Base-by-base conservation (phyloP, 2,329 filamentous ascomycete species). In the Nakataea oryzae region DNA sequence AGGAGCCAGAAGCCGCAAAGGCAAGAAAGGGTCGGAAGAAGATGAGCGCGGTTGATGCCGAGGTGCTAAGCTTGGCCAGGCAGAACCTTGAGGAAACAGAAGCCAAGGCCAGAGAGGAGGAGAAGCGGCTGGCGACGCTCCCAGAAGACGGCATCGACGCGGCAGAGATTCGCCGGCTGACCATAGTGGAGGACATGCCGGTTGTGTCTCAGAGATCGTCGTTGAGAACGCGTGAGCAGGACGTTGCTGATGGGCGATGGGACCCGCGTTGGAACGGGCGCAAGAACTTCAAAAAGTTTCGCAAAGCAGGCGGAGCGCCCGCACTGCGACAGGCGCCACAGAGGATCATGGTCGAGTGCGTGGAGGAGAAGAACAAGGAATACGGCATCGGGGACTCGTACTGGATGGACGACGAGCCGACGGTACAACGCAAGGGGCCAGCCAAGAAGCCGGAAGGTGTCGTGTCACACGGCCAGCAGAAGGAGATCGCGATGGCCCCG, bases 251-350 rank as follows among this genome's bases (percentile, higher is more conserved):
- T 56, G 79, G 81, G 6, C 81, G 90, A 54, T 97, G 93, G 93
- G 85, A 97, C 66, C 86, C 91, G 0, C 81, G 81, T 54, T 99
- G 95, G 95, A 96, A 97, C 71, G 95, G 93, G 0, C 83, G 93
- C 56, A 93, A 91, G 74, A 97, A 99, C 70, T 99, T 96, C 77
- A 99, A 99, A 73, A 89, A 86, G 68, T 99, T 99, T 70, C 80
- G 81, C 27, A 80, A 79, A 62, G 79, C 84, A 61, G 65, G 69
- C 2, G 76, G 80, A 7, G 72, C 80, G 21, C 72, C 75, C 3
- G 72, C 74, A 1, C 73, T 76, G 30, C 76, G 76, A 13, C 62
- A 26, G 30, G 32, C 58, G 30, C 47, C 9, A 29, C 56, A 59
- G 21, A 54, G 61, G 62, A 76, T 89, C 41, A 89, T 96, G 54